Conservation (phyloP, 31 red algal species). For the Odonthalia washingtoniensis region DNA sequence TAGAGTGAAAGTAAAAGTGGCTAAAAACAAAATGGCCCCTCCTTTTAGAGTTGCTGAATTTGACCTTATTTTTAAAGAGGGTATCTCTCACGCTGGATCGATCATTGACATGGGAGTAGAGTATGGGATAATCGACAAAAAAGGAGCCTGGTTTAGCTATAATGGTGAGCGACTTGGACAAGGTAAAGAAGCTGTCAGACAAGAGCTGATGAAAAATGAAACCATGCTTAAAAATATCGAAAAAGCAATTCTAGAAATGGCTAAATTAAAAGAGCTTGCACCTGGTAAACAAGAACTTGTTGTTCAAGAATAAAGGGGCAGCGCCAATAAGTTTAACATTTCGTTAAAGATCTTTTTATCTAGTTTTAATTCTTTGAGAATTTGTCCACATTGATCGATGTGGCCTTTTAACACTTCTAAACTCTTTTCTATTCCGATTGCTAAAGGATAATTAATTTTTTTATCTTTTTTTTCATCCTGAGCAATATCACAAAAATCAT, state of each 20-base stretch:
- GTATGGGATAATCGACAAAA: constrained; percentile 40
- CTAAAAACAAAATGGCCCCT: constrained; percentile 81
- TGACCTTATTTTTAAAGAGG: constrained; percentile 67
- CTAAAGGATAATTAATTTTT: no score
- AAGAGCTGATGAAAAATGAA: constrained; percentile 6
- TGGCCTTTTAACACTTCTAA: no score
- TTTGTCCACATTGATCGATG: no score
- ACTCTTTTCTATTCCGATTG: no score
- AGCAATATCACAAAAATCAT: no score
- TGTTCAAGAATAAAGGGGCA: no score
- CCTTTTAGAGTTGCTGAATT: constrained; percentile 68
- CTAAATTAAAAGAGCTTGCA: no score
- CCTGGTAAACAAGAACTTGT: no score
- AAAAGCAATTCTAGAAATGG: not conserved
- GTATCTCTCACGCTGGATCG: constrained; percentile 48
- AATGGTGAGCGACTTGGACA: constrained; percentile 50
- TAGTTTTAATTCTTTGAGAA: no score
- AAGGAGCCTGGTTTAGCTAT: constrained; percentile 60
- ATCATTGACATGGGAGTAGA: constrained; percentile 56
- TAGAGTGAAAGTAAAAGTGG: constrained; percentile 62
- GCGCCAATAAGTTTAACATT: no score
- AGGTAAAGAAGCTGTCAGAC: constrained; percentile 32
- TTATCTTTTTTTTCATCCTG: no score
- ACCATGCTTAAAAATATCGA: constrained; percentile 21
- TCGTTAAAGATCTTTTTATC: no score